Percentiles rank a stretch among this genome's conserved stretches.
phyloP scores from a whole-genome alignment of 306 rosid species.

The Prunus mongolica region DNA sequence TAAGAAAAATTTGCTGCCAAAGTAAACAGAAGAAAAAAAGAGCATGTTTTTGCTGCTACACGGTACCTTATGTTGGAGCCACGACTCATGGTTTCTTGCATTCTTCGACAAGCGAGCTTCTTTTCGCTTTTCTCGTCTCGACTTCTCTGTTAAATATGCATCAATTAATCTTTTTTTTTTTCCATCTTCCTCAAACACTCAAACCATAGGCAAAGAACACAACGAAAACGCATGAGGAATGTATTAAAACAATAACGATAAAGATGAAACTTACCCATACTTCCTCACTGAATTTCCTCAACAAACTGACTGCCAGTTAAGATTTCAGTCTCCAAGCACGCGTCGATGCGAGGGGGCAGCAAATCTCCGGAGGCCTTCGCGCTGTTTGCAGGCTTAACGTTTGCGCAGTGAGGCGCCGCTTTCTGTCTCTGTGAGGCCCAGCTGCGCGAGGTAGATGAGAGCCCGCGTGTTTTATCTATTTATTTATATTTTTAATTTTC shows the following conservation, averaged over 20 bases:
- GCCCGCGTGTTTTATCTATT: too few species aligned
- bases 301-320: not conserved
- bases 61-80: constrained; percentile 56
- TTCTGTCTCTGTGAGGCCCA: too few species aligned
- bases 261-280: not conserved
- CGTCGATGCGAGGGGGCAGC: too few species aligned
- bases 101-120: constrained; percentile 59
- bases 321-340: too few species aligned
- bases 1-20: not conserved
- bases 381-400: too few species aligned
- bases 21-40: not conserved
- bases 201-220: not conserved
- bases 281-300: not conserved
- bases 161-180: not conserved
- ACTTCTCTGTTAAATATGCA: constrained; percentile 28
- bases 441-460: too few species aligned
- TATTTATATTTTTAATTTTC: too few species aligned
- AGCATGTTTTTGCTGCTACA: not conserved
- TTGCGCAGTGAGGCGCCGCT: too few species aligned
- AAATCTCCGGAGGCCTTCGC: too few species aligned
- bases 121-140: constrained; percentile 65
- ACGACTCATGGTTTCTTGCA: constrained; percentile 43
- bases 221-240: not conserved
- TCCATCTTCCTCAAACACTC: not conserved
- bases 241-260: too few species aligned